phyloP scores from a whole-genome alignment of 2,329 filamentous ascomycete species.

The Aspergillus fumigatiaffinis region DNA sequence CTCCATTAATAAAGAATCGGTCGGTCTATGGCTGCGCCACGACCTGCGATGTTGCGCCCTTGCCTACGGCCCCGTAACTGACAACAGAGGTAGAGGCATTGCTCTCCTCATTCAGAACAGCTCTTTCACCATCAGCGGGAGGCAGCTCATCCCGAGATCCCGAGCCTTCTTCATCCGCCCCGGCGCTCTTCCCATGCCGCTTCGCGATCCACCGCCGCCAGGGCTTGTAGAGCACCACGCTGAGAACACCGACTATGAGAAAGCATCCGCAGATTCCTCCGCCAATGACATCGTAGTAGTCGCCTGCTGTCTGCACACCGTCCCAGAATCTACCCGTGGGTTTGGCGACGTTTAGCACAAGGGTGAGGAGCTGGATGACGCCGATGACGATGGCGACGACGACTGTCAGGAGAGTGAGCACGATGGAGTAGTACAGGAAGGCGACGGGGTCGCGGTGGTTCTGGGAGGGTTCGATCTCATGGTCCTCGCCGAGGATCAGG shows the following conservation, averaged over 20 bases:
- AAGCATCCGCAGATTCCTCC: conserved; percentile 84
- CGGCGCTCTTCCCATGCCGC: conserved; percentile 17
- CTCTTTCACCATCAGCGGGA: conserved; percentile 7
- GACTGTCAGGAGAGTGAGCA: conserved; percentile 79
- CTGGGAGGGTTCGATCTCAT: conserved; percentile 20
- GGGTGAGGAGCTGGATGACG: conserved; percentile 73
- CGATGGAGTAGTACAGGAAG: conserved; percentile 89
- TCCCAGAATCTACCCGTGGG: conserved; percentile 84
- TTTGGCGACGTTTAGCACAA: conserved; percentile 71
- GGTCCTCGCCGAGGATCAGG: conserved; percentile 12
- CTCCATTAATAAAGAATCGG: neutral
- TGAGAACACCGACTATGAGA: conserved; percentile 68
- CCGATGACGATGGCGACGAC: conserved; percentile 82
- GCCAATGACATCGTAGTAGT: conserved; percentile 82
- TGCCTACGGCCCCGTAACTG: conserved; percentile 12
- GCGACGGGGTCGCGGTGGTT: conserved; percentile 76
- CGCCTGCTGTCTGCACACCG: conserved; percentile 69
- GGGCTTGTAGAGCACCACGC: conserved; percentile 70
- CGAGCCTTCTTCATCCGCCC: conserved; percentile 19
- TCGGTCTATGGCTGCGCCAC: neutral
- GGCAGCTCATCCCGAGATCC: conserved; percentile 14
- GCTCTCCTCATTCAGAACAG: conserved; percentile 8
- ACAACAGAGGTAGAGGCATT: neutral
- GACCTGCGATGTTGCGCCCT: conserved; percentile 3
- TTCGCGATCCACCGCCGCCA: conserved; percentile 64